Conservation (phyloP, 2,329 filamentous ascomycete species). For the Eurotiales sp. region DNA sequence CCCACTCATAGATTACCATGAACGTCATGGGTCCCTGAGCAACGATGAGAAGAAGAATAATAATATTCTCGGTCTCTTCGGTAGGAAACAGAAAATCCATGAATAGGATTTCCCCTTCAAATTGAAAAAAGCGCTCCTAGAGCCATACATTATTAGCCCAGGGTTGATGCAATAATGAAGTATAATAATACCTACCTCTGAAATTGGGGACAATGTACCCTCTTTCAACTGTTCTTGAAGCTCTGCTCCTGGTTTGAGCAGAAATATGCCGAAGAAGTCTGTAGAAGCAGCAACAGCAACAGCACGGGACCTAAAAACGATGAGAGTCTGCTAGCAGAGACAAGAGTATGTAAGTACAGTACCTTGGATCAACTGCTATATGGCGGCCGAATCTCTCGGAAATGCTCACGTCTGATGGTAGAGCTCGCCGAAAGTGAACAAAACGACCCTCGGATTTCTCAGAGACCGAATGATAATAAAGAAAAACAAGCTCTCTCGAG, state of each 20-base stretch:
- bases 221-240: constrained; percentile 50
- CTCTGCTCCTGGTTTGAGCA: constrained; percentile 56
- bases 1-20: constrained; percentile 52
- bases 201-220: constrained; percentile 58
- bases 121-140: constrained; percentile 47
- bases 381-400: constrained; percentile 58
- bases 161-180: background rate
- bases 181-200: constrained; percentile 37
- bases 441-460: constrained; percentile 53
- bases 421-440: constrained; percentile 55
- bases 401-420: constrained; percentile 54
- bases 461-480: constrained; percentile 54
- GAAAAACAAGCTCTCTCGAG: constrained; percentile 68
- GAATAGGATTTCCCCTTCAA: constrained; percentile 74
- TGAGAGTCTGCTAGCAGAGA: background rate
- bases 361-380: constrained; percentile 76
- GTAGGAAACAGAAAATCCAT: constrained; percentile 80
- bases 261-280: constrained; percentile 67
- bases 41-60: constrained; percentile 70
- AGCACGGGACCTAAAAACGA: constrained; percentile 46
- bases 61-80: constrained; percentile 61
- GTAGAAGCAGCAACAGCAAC: constrained; percentile 69
- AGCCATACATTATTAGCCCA: background rate
- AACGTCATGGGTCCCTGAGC: constrained; percentile 43
- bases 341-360: constrained; percentile 28